Percentiles rank a stretch among this genome's conserved stretches.
Conservation (phyloP, 192 early-diverging fungal genomes). For the Thamnidium elegans region DNA sequence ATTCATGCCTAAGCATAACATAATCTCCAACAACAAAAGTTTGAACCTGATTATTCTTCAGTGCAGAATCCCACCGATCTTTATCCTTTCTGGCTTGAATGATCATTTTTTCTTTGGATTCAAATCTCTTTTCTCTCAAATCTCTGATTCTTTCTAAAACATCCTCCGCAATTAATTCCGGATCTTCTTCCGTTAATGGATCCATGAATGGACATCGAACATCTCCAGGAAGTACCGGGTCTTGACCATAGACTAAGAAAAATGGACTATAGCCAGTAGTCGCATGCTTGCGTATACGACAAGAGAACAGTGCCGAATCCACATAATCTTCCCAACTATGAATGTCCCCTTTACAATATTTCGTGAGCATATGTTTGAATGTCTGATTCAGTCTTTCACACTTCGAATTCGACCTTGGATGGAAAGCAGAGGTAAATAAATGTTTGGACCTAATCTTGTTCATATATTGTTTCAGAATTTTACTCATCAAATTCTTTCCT, state of each 20-base stretch:
- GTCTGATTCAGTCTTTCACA: conserved; percentile 21
- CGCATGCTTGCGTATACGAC: conserved; percentile 2
- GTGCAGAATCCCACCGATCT: not conserved
- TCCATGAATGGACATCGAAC: not conserved
- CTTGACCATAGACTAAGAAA: conserved; percentile 18
- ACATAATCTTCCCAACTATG: conserved; percentile 22
- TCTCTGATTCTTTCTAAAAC: not conserved
- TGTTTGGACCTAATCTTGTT: conserved; percentile 4
- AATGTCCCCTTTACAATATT: not conserved
- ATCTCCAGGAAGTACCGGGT: conserved; percentile 16
- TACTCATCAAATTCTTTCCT: conserved; percentile 24
- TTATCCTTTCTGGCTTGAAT: not conserved
- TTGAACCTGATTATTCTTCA: not conserved
- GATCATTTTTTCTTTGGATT: not conserved
- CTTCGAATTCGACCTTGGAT: conserved; percentile 16
- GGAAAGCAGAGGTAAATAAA: conserved; percentile 15
- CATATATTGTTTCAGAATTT: conserved; percentile 8
- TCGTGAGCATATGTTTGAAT: not conserved
- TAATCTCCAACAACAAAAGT: conserved; percentile 1
- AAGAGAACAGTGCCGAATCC: conserved; percentile 19
- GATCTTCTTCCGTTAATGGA: not conserved
- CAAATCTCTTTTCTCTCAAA: not conserved
- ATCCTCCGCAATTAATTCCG: not conserved
- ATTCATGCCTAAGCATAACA: conserved; percentile 1
- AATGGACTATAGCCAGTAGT: conserved; percentile 14